Conservation (phyloP, 1,139 yeast species). For the Saccharomyces hybrid region DNA sequence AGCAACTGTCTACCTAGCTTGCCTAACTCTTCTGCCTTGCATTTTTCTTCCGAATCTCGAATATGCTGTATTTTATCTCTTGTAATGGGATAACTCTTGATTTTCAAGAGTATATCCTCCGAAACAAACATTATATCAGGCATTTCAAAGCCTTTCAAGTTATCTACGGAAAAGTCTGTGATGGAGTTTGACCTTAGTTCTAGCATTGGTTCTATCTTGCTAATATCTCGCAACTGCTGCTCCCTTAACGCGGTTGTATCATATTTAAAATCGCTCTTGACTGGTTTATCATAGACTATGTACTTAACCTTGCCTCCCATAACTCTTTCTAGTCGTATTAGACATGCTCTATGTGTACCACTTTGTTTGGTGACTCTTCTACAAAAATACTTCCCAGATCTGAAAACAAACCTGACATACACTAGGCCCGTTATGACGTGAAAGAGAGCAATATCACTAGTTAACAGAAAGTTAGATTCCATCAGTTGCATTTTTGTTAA, state of each 20-base stretch:
- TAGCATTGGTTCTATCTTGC: background rate
- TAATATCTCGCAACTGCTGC: background rate
- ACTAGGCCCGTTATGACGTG: background rate
- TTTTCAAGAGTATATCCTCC: background rate
- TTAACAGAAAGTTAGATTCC: background rate
- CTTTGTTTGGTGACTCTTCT: background rate
- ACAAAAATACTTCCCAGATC: background rate
- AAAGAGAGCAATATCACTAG: background rate
- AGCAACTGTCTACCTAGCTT: background rate
- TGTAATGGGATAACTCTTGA: background rate
- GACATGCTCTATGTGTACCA: background rate
- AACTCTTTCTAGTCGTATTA: background rate
- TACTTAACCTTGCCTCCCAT: background rate
- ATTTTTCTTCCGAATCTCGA: background rate
- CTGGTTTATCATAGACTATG: background rate
- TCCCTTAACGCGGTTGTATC: background rate
- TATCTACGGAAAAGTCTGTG: background rate
- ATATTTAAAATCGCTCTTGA: background rate
- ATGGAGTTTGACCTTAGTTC: background rate
- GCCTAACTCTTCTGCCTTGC: background rate
- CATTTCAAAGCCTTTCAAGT: background rate
- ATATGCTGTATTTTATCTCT: background rate
- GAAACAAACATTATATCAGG: background rate
- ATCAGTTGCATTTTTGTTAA: too few species aligned
- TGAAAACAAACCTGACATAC: background rate